Evolutionary conservation across 2,329 filamentous ascomycete genomes (phyloP), one percentile per base, ranked within the genome.

Genomic region (Venturiaceae sp.): DNA sequence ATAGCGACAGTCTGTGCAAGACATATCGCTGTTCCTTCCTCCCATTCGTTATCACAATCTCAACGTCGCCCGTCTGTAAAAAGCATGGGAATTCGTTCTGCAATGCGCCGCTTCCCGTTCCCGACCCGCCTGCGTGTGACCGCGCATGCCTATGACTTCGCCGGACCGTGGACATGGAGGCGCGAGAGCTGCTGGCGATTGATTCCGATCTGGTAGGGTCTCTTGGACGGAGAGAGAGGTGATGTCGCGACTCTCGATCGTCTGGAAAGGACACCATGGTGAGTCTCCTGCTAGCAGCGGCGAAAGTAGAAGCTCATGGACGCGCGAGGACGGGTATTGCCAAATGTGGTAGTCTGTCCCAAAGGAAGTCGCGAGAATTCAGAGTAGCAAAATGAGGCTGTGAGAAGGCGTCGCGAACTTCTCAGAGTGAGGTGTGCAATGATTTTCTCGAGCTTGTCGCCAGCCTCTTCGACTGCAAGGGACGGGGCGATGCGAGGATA

Each of bases 61-160:
- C 92, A 67, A 96, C 90, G 72, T 97, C 92, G 68, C 92, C 92
- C 37, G 88, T 92, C 66, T 92, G 86, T 54, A 85, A 85, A 73
- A 96, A 97, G 68, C 95, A 77, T 23, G 92, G 92, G 66, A 96
- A 97, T 70, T 96, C 92, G 70, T 96, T 96, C 68, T 88, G 87
- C 44, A 88, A 82, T 26, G 83, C 75, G 67, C 86, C 85, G 19
- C 83, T 81, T 28, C 58, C 58, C 23, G 55, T 37, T 11, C 58
- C 53, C 21, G 55, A 55, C 16, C 86, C 86, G 60, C 90, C 90
- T 66, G 87, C 83, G 69, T 94, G 88, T 53, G 90, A 94, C 62
- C 90, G 86, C 13, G 58, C 23, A 53, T 59, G 58, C 13, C 53
- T 33, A n/a, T 59, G 58, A 50, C 58, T 55, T 34, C 46, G 33